A percentile compares a stretch with the other conserved stretches of the same genome.
These are phyloP conservation scores for Trypanosoma platydactyli DNA, from an alignment of 208 protist species.

Conservation along the genomic window DNA sequence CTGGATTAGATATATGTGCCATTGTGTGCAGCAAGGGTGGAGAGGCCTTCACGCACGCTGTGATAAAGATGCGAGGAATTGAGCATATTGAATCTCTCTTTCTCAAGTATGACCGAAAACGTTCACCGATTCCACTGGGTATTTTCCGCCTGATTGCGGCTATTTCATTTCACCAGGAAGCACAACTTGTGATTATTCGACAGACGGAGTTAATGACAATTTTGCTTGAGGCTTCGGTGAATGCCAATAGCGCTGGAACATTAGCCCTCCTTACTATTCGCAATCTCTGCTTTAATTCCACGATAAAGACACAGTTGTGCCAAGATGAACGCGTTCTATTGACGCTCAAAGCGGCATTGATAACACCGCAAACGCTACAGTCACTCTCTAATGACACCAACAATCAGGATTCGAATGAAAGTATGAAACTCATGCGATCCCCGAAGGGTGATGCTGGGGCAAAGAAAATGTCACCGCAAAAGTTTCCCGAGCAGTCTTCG, in stretches of 20 bases:
- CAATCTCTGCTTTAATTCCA: conserved; percentile 68
- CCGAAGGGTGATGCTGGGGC: neutral
- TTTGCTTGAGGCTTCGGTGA: conserved; percentile 54
- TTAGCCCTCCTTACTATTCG: conserved; percentile 68
- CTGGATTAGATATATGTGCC: conserved; percentile 30
- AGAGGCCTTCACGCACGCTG: conserved; percentile 24
- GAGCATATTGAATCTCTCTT: conserved; percentile 30
- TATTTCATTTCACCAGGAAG: conserved; percentile 50
- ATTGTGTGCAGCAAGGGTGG: conserved; percentile 28
- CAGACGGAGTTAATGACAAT: conserved; percentile 52
- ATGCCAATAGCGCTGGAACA: conserved; percentile 30
- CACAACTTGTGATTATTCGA: conserved; percentile 40
- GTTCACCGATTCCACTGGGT: conserved; percentile 32
- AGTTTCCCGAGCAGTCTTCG: neutral
- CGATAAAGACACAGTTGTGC: conserved; percentile 65
- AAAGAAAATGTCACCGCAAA: conserved; percentile 5
- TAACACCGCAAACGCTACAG: conserved; percentile 36
- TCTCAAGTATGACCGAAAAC: conserved; percentile 25
- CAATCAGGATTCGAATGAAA: neutral
- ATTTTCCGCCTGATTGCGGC: conserved; percentile 58
- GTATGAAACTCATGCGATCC: neutral
- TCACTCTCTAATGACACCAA: conserved; percentile 18
- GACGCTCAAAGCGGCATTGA: conserved; percentile 63
- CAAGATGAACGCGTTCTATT: conserved; percentile 73
- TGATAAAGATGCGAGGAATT: conserved; percentile 33